Base-by-base conservation (phyloP, 805 yeast genomes). In the Kockiozyma suomiensis region DNA sequence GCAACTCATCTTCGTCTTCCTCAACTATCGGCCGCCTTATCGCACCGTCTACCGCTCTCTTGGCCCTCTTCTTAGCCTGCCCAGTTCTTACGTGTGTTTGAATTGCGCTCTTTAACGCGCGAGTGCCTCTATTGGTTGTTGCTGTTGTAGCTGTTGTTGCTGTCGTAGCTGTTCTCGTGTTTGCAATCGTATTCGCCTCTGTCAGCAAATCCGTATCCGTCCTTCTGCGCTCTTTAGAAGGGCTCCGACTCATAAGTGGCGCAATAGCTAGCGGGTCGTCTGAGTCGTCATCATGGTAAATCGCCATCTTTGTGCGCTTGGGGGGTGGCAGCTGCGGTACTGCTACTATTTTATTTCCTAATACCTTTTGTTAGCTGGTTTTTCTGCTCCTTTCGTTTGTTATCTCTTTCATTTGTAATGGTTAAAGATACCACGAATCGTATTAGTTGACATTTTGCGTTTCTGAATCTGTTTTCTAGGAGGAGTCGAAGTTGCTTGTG, bases 401-500 rank as follows among this genome's bases (percentile, higher is more conserved):
- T 30, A 6, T 7, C 10, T 30, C 33, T 30, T 6, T 30, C 33
- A 10, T 6, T 30, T 30, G 33, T 30, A 10, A 30, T 30, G 6
- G 33, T 30, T 30, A 30, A 30, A 30, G 10, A n/a, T 26, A 50
- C 53, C 42, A 25, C 40, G 28, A 12, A 30, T 47, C 26, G 32
- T n/a, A 4, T 3, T 12, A 2, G 13, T n/a, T 5, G 33, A 40
- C 6, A 25, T 23, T 26, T 30, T 46, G 21, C 33, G 28, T 33
- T 42, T 51, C 49, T 21, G 13, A 5, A 42, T 21, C 17, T 2
- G n/a, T 42, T 41, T 15, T n/a, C 17, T 15, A 1, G 55, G 48
- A 30, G 49, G 42, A 21, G 48, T 54, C 40, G 42, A 46, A 7
- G 43, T 54, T 6, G 37, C 38, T 15, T 30, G 30, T 21, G 42